Conservation (phyloP, 164 flowering plant genomes). For the Vitis amurensis region DNA sequence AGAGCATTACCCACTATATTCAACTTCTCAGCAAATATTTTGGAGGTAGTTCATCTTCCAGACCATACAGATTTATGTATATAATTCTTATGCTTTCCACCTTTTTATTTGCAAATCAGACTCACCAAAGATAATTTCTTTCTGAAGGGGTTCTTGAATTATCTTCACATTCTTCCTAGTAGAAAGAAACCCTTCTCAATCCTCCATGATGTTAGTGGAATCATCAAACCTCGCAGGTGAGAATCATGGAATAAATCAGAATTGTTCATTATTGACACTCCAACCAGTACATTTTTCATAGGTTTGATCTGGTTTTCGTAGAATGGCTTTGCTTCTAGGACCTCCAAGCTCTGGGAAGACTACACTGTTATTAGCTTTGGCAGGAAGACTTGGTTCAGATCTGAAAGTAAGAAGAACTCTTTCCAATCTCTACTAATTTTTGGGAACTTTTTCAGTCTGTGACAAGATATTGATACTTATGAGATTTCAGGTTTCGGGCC, state of each 20-base stretch:
- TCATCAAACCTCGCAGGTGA: conserved; percentile 60
- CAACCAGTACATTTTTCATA: background rate
- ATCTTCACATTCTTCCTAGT: conserved; percentile 53
- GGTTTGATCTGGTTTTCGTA: conserved; percentile 19
- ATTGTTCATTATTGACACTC: too few species aligned
- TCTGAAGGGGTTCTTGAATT: conserved; percentile 45
- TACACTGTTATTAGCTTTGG: conserved; percentile 51
- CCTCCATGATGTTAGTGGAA: conserved; percentile 63
- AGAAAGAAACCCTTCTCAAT: conserved; percentile 46
- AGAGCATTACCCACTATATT: conserved; percentile 65
- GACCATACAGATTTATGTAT: background rate
- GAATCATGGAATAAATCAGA: background rate
- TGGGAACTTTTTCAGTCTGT: background rate
- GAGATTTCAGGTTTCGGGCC: conserved; percentile 45
- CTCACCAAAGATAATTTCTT: background rate
- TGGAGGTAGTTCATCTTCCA: conserved; percentile 45
- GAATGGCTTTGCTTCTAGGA: conserved; percentile 66
- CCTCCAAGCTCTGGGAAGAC: conserved; percentile 76
- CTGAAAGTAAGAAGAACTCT: conserved; percentile 30
- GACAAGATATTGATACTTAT: background rate
- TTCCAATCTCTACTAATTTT: background rate
- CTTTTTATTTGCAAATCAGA: too few species aligned
- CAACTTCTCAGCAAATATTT: conserved; percentile 41
- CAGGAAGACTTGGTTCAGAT: conserved; percentile 48
- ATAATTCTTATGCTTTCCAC: background rate